phyloP scores from a whole-genome alignment of 208 protist genomes.

The Tritrichomonas musculus region DNA sequence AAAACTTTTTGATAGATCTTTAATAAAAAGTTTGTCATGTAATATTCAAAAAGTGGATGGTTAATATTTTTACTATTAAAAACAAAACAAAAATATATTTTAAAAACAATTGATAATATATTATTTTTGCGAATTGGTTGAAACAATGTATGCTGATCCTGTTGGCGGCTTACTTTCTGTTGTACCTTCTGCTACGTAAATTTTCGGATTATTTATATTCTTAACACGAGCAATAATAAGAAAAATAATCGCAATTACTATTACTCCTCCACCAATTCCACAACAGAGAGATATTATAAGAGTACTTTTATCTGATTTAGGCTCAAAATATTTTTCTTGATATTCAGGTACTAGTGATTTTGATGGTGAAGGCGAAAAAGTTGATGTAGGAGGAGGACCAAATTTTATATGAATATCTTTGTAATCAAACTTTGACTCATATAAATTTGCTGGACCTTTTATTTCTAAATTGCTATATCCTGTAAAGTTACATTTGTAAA shows the following conservation, averaged over 20 bases:
- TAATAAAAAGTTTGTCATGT: too few relatives aligned
- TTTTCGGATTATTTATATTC: not conserved
- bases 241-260: not conserved
- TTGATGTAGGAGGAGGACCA: not conserved
- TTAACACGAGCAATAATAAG: not conserved
- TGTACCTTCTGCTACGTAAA: not conserved
- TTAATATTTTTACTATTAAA: too few relatives aligned
- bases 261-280: not conserved
- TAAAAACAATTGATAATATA: too few relatives aligned
- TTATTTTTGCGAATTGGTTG: not conserved
- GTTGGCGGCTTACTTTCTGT: not conserved
- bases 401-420: not conserved
- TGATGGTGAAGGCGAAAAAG: not conserved
- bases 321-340: not conserved
- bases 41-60: too few relatives aligned
- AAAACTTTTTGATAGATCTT: too few relatives aligned
- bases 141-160: not conserved
- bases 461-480: not conserved
- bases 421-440: not conserved
- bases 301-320: not conserved
- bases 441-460: not conserved
- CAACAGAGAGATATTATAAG: not conserved
- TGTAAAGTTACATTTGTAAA: not conserved
- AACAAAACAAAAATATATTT: too few relatives aligned
- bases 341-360: not conserved